These are phyloP conservation scores for Mucor piriformis DNA, from an alignment of 371 early-diverging fungal species.

Conservation along the genomic window DNA sequence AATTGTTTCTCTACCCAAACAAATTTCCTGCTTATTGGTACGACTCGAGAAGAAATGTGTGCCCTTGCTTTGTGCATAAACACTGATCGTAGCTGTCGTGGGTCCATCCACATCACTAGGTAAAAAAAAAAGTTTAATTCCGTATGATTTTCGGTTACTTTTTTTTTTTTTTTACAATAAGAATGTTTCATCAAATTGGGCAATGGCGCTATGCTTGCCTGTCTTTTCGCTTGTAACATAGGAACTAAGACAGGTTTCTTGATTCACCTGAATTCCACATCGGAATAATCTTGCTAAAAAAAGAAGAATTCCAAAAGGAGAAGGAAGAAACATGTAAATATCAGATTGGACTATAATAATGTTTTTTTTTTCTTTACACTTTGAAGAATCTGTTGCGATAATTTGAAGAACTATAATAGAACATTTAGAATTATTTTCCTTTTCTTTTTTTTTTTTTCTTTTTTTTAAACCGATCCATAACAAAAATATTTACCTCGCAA, in stretches of 20 bases:
- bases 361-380: constrained; percentile 17
- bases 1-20: constrained; percentile 26
- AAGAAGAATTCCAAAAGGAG: neutral
- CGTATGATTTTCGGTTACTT: neutral
- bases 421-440: neutral
- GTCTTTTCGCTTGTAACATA: constrained; percentile 26
- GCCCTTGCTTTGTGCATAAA: constrained; percentile 28
- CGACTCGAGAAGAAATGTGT: constrained; percentile 10
- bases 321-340: neutral
- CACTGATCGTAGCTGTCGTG: constrained; percentile 25
- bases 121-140: neutral
- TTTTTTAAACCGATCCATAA: no score
- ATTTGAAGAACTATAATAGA: constrained; percentile 27
- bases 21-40: constrained; percentile 18
- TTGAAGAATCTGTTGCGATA: constrained; percentile 30
- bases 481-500: constrained; percentile 33
- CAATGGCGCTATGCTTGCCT: constrained; percentile 31
- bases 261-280: constrained; percentile 34
- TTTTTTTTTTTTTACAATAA: constrained; percentile 26
- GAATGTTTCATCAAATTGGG: constrained; percentile 42
- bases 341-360: neutral
- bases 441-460: neutral
- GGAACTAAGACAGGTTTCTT: constrained; percentile 28
- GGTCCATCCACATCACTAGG: constrained; percentile 31
- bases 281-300: constrained; percentile 26